Percentiles rank a stretch among this genome's conserved stretches.
phyloP scores from a whole-genome alignment of 352 stramenopile genomes.

The Globisporangium paroecandrum region DNA sequence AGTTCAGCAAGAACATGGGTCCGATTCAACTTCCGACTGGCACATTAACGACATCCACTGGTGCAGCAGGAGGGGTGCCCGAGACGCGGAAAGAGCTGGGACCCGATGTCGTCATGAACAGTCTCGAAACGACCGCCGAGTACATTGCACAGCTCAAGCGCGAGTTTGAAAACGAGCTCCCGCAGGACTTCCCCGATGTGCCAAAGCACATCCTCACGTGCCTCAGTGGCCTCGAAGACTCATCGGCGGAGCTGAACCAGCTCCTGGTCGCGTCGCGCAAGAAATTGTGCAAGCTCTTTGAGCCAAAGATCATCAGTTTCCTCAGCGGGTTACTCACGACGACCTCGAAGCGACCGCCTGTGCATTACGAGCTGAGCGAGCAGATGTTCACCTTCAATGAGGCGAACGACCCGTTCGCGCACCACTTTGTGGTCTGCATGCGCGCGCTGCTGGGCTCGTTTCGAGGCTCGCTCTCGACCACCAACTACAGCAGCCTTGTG shows the following conservation, averaged over 20 bases:
- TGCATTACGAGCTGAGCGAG: conserved; percentile 83
- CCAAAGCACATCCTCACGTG: conserved; percentile 72
- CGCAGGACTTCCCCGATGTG: conserved; percentile 67
- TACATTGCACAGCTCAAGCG: conserved; percentile 81
- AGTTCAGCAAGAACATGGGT: conserved; percentile 80
- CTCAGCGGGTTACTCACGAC: conserved; percentile 50
- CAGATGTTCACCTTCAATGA: conserved; percentile 87
- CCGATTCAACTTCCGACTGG: conserved; percentile 32
- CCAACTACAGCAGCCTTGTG: conserved; percentile 57
- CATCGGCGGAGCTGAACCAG: conserved; percentile 61
- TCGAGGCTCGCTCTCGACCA: conserved; percentile 43
- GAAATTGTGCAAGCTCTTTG: conserved; percentile 73
- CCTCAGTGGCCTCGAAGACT: conserved; percentile 70
- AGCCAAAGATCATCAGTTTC: conserved; percentile 60
- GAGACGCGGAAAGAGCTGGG: conserved; percentile 59
- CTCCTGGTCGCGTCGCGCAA: conserved; percentile 65
- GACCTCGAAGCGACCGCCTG: conserved; percentile 32
- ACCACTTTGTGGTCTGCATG: conserved; percentile 64
- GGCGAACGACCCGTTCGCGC: conserved; percentile 83
- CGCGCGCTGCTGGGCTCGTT: conserved; percentile 54
- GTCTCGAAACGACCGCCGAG: conserved; percentile 60
- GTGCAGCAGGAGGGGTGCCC: conserved; percentile 16
- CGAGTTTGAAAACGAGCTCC: conserved; percentile 70
- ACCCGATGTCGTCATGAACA: conserved; percentile 82
- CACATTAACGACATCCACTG: conserved; percentile 3